Conservation (phyloP, 108 stramenopile species). For the Asterionellopsis glacialis region DNA sequence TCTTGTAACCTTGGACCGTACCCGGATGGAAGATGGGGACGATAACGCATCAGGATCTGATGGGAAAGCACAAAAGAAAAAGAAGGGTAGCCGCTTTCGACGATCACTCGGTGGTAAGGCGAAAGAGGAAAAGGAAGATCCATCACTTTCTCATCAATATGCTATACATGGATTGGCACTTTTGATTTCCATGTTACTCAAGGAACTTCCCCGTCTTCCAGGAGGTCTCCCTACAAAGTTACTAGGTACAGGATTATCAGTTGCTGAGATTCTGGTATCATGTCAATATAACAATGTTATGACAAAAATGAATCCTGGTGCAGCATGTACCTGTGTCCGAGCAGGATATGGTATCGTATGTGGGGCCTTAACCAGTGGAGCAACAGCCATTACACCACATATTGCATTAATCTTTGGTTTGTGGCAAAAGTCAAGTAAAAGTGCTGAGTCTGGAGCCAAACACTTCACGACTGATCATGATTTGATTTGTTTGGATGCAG, state of each 20-base stretch:
- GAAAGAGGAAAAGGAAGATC: constrained; percentile 14
- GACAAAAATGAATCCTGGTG: constrained; percentile 45
- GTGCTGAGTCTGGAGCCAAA: constrained; percentile 28
- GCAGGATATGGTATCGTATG: constrained; percentile 71
- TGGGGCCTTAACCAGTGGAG: constrained; percentile 66
- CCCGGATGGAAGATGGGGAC: background rate
- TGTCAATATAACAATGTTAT: constrained; percentile 56
- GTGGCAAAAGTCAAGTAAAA: constrained; percentile 57
- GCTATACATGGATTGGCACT: constrained; percentile 74
- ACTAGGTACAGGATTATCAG: constrained; percentile 44
- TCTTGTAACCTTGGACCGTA: constrained; percentile 21
- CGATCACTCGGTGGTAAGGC: background rate
- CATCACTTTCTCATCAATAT: constrained; percentile 42
- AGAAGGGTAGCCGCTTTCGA: constrained; percentile 21
- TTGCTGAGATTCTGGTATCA: constrained; percentile 52
- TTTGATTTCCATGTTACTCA: constrained; percentile 58
- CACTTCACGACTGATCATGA: constrained; percentile 54
- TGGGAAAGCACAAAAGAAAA: background rate
- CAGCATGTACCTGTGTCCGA: constrained; percentile 67
- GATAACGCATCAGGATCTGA: background rate
- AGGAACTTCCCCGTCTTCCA: constrained; percentile 56
- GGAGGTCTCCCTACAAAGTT: constrained; percentile 64
- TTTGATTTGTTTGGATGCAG: constrained; percentile 64
- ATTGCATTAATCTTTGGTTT: constrained; percentile 46
- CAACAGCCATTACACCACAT: constrained; percentile 47